Base-by-base conservation (phyloP, 2,329 filamentous ascomycete species). In the Colletotrichum simmondsii region DNA sequence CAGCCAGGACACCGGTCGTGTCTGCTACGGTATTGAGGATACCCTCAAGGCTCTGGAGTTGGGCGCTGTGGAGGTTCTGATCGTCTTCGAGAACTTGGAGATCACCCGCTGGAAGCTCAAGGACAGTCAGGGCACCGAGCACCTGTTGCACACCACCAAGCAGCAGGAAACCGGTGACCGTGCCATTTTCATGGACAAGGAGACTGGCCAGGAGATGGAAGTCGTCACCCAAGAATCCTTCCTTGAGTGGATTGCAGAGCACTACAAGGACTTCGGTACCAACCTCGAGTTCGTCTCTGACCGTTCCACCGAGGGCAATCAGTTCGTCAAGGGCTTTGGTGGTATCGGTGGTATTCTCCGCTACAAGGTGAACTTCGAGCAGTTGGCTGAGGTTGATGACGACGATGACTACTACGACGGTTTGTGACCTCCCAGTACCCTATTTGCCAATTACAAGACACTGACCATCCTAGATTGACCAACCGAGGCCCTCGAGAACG, bases 291-390 rank as follows among this genome's bases (percentile, higher is more conserved):
- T 99, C 78, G 97, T 99, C 76, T 98, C 97, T 61, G 97, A 99
- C 83, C 93, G 95, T 77, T 98, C 96, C 74, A 97, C 94, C 74
- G 97, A 99, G 87, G 97, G 97, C 82, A 99, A 99, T 87, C 97
- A 99, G 88, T 99, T 99, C 86, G 97, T 99, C 80, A 98, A 98
- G 88, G 97, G 97, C 76, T 99, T 99, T 81, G 97, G 97, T 92
- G 97, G 97, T 81, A 98, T 99, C 79, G 97, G 97, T 77, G 96
- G 96, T 76, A 93, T 99, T 80, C 92, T 99, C 82, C 95, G 97
- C 79, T 99, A 99, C 92, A 98, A 98, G 89, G 95, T 99, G 89
- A 99, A 99, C 89, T 99, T 99, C 87, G 97, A 99, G 87, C 97
- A 99, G 86, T 90, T 99, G 85, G 93, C 93, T 84, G 97, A 98